These are phyloP conservation scores for Lepiota subincarnata DNA, from an alignment of 768 basidiomycete genomes.

Conservation along the genomic window DNA sequence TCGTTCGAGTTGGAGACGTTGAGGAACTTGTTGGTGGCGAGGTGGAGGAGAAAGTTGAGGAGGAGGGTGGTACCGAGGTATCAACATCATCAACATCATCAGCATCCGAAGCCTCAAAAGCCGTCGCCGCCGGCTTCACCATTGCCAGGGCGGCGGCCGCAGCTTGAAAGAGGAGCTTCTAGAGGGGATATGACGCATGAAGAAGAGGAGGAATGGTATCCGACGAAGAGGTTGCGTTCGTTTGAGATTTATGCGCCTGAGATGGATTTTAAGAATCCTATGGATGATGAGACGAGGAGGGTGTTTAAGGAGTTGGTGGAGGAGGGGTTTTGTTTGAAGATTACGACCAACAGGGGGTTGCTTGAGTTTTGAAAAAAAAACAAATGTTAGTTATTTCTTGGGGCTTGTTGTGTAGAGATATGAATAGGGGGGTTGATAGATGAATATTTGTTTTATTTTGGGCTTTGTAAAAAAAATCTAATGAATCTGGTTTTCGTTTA, in stretches of 20 bases:
- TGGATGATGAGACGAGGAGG: conserved; percentile 11
- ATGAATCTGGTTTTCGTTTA: neutral
- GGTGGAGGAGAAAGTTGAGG: conserved; percentile 5
- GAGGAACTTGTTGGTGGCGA: conserved; percentile 2
- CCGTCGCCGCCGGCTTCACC: too few relatives aligned
- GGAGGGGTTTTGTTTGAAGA: conserved; percentile 10
- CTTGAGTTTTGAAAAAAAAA: neutral
- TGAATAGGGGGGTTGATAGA: too few relatives aligned
- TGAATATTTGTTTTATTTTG: neutral
- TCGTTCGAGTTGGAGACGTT: neutral
- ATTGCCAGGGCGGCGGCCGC: too few relatives aligned
- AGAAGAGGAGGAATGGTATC: conserved; percentile 7
- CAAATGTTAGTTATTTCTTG: too few relatives aligned
- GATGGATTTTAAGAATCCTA: neutral
- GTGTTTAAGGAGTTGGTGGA: conserved; percentile 9
- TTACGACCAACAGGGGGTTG: conserved; percentile 8
- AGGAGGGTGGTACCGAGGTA: neutral
- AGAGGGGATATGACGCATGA: neutral
- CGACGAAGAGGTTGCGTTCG: neutral
- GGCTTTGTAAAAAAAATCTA: neutral
- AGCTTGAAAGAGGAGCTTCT: too few relatives aligned
- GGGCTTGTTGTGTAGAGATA: too few relatives aligned
- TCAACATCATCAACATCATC: too few relatives aligned
- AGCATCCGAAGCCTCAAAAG: too few relatives aligned
- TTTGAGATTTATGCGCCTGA: conserved; percentile 2